Conservation (phyloP, 169 alveolate species). For the Plasmodium yoelii region DNA sequence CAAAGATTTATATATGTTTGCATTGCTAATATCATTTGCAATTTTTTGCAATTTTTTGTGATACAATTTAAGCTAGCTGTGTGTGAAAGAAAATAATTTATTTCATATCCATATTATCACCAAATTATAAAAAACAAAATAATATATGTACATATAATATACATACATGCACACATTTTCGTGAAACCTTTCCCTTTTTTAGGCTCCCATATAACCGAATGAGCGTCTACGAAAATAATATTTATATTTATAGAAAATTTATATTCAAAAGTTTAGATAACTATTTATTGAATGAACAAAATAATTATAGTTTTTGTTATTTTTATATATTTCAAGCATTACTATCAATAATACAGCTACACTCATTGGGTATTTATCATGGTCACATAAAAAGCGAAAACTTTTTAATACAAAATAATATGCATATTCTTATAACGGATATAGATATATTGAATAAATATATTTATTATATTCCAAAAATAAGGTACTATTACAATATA, state of each 20-base stretch:
- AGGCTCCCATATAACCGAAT: constrained; percentile 67
- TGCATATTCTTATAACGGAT: constrained; percentile 77
- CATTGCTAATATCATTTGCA: neutral
- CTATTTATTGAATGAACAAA: constrained; percentile 34
- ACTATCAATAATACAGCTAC: constrained; percentile 74
- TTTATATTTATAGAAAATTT: constrained; percentile 62
- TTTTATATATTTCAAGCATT: constrained; percentile 73
- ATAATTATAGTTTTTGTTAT: constrained; percentile 24
- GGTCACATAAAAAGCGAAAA: constrained; percentile 81
- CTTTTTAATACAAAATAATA: constrained; percentile 66
- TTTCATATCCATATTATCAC: too few species aligned
- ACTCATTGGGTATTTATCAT: constrained; percentile 77
- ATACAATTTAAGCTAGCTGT: too few species aligned
- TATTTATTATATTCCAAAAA: constrained; percentile 38
- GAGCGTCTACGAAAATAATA: constrained; percentile 72
- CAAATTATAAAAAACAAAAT: too few species aligned
- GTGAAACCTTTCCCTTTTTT: neutral
- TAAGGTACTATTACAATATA: neutral
- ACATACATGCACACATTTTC: neutral
- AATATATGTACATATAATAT: neutral
- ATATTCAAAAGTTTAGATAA: constrained; percentile 47
- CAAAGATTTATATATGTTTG: neutral
- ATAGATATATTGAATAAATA: constrained; percentile 51
- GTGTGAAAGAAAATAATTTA: too few species aligned
- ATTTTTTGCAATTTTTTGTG: too few species aligned